A percentile compares a stretch with the other conserved stretches of the same genome.
Conservation (phyloP, 305 asterid genomes). For the Fraxinus greggii region DNA sequence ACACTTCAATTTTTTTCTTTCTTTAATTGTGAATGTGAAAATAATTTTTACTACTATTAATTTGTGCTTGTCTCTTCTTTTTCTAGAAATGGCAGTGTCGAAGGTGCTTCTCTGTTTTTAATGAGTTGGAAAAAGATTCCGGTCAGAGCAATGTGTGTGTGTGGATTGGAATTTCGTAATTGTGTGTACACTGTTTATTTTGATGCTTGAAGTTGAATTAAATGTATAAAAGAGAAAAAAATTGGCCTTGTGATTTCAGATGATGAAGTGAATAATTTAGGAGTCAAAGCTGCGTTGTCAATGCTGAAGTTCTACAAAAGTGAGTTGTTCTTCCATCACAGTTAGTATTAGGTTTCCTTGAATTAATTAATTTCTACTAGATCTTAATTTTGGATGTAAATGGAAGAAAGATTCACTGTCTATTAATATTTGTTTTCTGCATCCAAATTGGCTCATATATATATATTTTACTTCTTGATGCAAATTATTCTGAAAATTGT, state of each 20-base stretch:
- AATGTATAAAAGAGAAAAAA: neutral
- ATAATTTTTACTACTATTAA: neutral
- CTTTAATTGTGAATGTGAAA: neutral
- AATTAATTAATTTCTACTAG: neutral
- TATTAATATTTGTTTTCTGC: neutral
- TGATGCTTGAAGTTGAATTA: neutral
- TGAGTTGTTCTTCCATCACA: conserved; percentile 33
- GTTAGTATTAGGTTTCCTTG: neutral
- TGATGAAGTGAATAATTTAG: conserved; percentile 53
- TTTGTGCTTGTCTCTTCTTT: neutral
- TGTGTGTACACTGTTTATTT: neutral
- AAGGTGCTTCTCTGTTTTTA: conserved; percentile 26
- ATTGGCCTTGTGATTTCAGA: conserved; percentile 38
- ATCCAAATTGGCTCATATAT: neutral
- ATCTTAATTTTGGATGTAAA: neutral
- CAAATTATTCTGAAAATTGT: neutral
- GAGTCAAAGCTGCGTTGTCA: conserved; percentile 72
- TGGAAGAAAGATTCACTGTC: neutral
- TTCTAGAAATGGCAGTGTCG: conserved; percentile 32
- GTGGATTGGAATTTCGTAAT: neutral
- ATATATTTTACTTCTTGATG: neutral
- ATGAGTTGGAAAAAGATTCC: conserved; percentile 42
- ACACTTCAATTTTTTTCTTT: neutral
- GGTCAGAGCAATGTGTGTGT: conserved; percentile 28
- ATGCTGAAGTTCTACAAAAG: conserved; percentile 80